These are phyloP conservation scores for Colletotrichum gloeosporioides DNA, from an alignment of 2,329 filamentous ascomycete genomes.

Conservation along the genomic window DNA sequence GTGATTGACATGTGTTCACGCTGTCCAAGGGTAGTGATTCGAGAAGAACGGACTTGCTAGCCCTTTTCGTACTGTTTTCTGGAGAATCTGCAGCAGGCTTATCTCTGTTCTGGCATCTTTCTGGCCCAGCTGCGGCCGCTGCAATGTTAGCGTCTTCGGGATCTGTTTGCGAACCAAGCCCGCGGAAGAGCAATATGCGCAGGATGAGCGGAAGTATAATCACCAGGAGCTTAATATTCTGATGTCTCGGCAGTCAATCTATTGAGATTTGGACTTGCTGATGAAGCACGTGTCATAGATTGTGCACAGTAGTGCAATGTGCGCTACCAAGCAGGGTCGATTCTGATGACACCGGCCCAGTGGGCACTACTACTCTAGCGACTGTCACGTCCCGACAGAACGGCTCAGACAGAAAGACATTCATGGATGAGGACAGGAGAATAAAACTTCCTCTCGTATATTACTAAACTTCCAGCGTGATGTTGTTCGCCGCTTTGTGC, in stretches of 20 bases:
- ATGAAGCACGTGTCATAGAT: neutral
- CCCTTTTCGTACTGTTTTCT: neutral
- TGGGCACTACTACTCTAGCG: neutral
- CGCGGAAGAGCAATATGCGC: neutral
- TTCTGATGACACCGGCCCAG: neutral
- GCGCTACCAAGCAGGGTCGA: neutral
- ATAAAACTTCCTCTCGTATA: neutral
- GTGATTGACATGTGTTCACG: neutral
- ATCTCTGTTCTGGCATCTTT: neutral
- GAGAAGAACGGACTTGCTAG: neutral
- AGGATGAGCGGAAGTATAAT: neutral
- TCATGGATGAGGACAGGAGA: neutral
- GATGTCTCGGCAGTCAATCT: neutral
- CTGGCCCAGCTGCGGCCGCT: neutral
- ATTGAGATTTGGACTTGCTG: neutral
- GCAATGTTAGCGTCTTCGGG: neutral
- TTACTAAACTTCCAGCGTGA: neutral
- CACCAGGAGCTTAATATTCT: neutral
- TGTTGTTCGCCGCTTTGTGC: neutral
- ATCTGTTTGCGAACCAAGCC: neutral
- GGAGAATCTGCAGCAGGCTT: neutral
- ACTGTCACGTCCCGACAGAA: neutral
- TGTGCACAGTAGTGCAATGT: neutral
- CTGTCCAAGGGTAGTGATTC: neutral
- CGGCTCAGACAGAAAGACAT: neutral